phyloP scores from a whole-genome alignment of 2,329 filamentous ascomycete genomes.

The Trichoderma sp. region DNA sequence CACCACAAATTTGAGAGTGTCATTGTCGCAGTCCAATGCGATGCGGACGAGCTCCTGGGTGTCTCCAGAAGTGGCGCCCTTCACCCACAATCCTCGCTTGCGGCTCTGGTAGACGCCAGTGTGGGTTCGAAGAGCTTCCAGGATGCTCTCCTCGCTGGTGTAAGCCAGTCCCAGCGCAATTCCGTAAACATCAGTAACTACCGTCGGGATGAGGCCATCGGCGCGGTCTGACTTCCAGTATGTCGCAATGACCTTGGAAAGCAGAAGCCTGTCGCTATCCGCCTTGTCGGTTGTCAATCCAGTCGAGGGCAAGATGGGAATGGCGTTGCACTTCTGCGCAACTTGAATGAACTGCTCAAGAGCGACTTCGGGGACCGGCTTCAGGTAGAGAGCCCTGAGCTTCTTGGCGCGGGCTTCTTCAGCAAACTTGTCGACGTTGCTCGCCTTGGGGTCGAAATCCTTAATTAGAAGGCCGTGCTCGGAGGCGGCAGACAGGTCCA shows the following conservation, averaged over 20 bases:
- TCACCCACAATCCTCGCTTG: constrained; percentile 94
- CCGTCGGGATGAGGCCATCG: constrained; percentile 83
- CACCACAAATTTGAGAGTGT: constrained; percentile 88
- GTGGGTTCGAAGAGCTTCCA: constrained; percentile 77
- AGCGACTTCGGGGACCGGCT: constrained; percentile 49
- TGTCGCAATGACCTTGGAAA: constrained; percentile 72
- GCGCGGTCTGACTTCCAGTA: constrained; percentile 78
- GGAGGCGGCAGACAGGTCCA: constrained; percentile 48
- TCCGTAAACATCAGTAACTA: constrained; percentile 87
- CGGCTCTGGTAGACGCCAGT: constrained; percentile 92
- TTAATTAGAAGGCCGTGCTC: constrained; percentile 55
- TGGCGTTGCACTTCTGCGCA: constrained; percentile 55
- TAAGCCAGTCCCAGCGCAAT: constrained; percentile 88
- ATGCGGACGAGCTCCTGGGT: constrained; percentile 86
- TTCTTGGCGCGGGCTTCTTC: constrained; percentile 49
- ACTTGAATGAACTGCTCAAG: constrained; percentile 51
- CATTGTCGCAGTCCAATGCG: constrained; percentile 88
- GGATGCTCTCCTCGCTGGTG: constrained; percentile 87
- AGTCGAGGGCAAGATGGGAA: constrained; percentile 74
- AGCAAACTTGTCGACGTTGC: constrained; percentile 47
- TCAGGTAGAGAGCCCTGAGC: constrained; percentile 52
- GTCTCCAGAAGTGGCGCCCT: constrained; percentile 92
- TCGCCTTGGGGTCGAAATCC: constrained; percentile 49
- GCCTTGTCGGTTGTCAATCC: constrained; percentile 68
- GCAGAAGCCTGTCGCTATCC: constrained; percentile 53